Evolutionary conservation across 805 yeast genomes (phyloP), one percentile per base, ranked within the genome.

Genomic region (Groenewaldozyma tartarivorans): DNA sequence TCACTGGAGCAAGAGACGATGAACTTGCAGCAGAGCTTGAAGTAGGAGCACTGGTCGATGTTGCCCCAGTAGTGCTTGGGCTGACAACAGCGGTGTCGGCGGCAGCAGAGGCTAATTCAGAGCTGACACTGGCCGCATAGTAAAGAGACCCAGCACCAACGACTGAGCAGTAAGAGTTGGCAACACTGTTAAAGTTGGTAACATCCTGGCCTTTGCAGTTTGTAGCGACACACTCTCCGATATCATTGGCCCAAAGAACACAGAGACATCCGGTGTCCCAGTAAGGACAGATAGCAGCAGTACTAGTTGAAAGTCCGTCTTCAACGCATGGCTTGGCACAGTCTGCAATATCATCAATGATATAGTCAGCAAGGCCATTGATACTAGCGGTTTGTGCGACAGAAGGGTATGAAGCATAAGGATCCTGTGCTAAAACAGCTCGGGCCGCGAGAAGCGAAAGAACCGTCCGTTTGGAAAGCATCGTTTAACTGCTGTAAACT

Each of bases 281-380:
- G n/a, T n/a, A n/a, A n/a, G n/a, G n/a, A n/a, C n/a, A n/a, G n/a
- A n/a, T n/a, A 33, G 75, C 74, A 47, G 74, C 70, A 19, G 74
- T 73, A 4, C 74, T 69, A 39, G 61, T 66, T 24, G 57, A 22
- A 9, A 41, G 36, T 18, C 36, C 24, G 32, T 53, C 45, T 37
- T 63, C 52, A 15, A 64, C 70, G 54, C 75, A 69, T 3, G 55
- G 47, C 40, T 54, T 44, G 30, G 74, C 75, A 54, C 74, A 70
- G 1, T 49, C 37, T 20, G 75, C 74, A 21, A 69, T 52, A 4
- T 47, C 41, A 20, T 47, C 50, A 42, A 56, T 59, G 39, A 69
- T 61, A 5, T 67, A 68, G 50, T 69, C 74, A 18, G 73, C 72
- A 43, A 69, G 69, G 0, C 75, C 75, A 45, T 70, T 70, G 39